Evolutionary conservation across 1,139 yeast species (phyloP).

Genomic region (Sugiyamaella pinicola): DNA sequence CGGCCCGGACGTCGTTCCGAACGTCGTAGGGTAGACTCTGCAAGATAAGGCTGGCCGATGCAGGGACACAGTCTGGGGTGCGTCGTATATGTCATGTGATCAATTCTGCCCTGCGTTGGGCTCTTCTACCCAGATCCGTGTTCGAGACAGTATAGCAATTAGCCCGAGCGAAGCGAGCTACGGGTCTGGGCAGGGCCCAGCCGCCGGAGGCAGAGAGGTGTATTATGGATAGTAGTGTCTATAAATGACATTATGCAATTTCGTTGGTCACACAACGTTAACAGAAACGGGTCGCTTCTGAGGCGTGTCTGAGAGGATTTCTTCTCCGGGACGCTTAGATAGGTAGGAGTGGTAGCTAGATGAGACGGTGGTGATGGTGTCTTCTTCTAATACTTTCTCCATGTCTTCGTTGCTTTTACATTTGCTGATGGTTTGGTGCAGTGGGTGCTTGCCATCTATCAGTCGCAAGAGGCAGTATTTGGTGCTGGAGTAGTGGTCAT

Average conservation of each 20-base stretch:
- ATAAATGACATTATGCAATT: no score
- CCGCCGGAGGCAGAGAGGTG: no score
- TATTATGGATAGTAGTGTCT: no score
- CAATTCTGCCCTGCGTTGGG: no score
- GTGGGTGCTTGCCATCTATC: conserved; percentile 73
- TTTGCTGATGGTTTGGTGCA: conserved; percentile 60
- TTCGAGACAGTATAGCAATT: no score
- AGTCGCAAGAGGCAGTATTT: conserved; percentile 79
- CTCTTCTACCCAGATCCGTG: no score
- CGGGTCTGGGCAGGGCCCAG: no score
- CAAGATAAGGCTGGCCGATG: not conserved
- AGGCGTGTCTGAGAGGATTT: not conserved
- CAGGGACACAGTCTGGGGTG: not conserved
- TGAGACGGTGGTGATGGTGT: not conserved
- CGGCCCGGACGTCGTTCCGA: no score
- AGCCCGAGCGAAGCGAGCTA: no score
- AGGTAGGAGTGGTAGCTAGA: not conserved
- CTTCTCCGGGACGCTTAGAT: conserved; percentile 7
- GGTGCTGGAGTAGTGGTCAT: conserved; percentile 68
- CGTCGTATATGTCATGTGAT: not conserved
- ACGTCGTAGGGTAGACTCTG: no score
- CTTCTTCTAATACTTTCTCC: conserved; percentile 4
- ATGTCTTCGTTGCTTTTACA: conserved; percentile 47
- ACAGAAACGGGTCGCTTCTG: conserved; percentile 1
- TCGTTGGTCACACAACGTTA: not conserved